These are phyloP conservation scores for Pestalotiopsis sp. DNA, from an alignment of 2,329 filamentous ascomycete genomes.

Conservation along the genomic window DNA sequence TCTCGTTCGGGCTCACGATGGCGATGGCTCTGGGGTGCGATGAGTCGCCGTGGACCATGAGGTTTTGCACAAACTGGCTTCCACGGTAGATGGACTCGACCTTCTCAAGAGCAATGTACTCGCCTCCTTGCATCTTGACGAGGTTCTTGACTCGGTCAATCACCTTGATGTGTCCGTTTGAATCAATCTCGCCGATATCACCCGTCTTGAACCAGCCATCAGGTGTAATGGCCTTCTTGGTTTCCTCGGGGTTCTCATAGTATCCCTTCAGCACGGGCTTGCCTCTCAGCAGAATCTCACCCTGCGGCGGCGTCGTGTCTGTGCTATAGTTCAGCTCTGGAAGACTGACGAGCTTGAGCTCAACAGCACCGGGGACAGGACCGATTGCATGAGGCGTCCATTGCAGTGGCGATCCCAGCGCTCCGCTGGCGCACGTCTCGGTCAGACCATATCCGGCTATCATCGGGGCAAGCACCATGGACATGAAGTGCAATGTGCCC, in stretches of 20 bases:
- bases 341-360: conserved; percentile 91
- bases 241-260: conserved; percentile 85
- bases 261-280: conserved; percentile 75
- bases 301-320: conserved; percentile 77
- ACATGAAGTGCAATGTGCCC: conserved; percentile 88
- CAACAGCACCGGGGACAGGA: conserved; percentile 74
- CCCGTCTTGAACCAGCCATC: conserved; percentile 98
- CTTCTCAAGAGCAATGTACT: conserved; percentile 97
- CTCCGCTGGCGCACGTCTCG: conserved; percentile 84
- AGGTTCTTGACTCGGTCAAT: conserved; percentile 99
- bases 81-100: conserved; percentile 90
- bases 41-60: conserved; percentile 82
- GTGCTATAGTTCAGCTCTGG: conserved; percentile 84
- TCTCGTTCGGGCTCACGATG: conserved; percentile 72
- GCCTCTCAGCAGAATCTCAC: conserved; percentile 90
- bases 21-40: conserved; percentile 79
- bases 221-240: conserved; percentile 71
- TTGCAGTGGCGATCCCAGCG: conserved; percentile 80
- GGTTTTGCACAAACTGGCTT: conserved; percentile 76
- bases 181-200: conserved; percentile 89
- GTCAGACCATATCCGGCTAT: conserved; percentile 92
- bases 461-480: conserved; percentile 92
- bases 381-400: conserved; percentile 81
- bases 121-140: conserved; percentile 91
- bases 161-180: conserved; percentile 77